Evolutionary conservation across 169 alveolate genomes (phyloP).

Genomic region (Plasmodium fragile): DNA sequence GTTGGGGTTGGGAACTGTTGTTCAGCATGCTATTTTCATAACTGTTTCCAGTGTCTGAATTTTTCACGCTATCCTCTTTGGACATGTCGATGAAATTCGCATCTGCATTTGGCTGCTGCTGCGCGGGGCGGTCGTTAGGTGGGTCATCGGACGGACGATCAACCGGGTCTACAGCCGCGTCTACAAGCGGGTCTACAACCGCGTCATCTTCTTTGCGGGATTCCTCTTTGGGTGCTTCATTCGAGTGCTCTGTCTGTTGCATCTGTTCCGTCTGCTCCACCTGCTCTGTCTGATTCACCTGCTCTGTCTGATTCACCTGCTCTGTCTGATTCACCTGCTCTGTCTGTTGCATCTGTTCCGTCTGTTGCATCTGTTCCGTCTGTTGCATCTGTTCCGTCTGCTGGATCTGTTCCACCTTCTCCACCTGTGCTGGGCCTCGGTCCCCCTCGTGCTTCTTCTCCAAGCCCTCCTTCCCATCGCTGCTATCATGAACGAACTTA

Average conservation of each 20-base stretch:
- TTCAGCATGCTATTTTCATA: background rate
- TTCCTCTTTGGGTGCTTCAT: background rate
- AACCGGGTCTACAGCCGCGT: background rate
- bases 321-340: background rate
- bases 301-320: background rate
- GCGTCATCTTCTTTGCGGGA: background rate
- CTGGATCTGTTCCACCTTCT: background rate
- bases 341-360: background rate
- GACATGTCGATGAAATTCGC: background rate
- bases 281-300: too few relatives aligned
- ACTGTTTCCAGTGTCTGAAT: background rate
- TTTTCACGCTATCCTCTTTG: constrained; percentile 10
- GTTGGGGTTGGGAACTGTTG: background rate
- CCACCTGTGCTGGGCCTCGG: background rate
- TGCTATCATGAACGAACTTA: constrained; percentile 18
- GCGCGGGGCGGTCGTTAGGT: background rate
- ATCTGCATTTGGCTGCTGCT: background rate
- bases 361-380: background rate
- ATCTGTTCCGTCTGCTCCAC: background rate
- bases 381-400: background rate
- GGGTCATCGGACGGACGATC: background rate
- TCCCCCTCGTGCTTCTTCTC: background rate
- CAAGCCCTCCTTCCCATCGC: background rate
- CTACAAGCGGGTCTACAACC: background rate
- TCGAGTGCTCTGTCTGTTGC: background rate